These are phyloP conservation scores for Lentinula edodes DNA, from an alignment of 768 basidiomycete species.

Conservation along the genomic window DNA sequence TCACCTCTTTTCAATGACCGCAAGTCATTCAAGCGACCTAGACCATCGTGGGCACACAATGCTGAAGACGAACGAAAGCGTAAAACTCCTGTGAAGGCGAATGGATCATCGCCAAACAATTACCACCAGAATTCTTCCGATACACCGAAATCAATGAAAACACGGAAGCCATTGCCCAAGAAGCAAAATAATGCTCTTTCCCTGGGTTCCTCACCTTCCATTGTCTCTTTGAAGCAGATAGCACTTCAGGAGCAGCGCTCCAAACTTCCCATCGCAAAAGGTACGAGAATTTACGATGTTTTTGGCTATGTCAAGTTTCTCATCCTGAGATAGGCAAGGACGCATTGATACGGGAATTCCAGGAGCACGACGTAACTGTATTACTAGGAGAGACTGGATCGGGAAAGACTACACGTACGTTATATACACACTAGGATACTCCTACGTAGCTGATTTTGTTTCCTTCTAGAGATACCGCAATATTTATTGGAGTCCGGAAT, in stretches of 20 bases:
- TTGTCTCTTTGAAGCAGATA: slow-evolving; percentile 13
- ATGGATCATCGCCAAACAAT: slow-evolving; percentile 21
- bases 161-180: slow-evolving; percentile 18
- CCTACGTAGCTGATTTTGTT: not conserved
- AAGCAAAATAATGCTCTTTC: not conserved
- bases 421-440: not conserved
- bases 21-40: slow-evolving; percentile 18
- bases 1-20: slow-evolving; percentile 5
- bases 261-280: slow-evolving; percentile 75
- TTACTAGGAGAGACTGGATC: slow-evolving; percentile 97
- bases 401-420: slow-evolving; percentile 96
- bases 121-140: slow-evolving; percentile 15
- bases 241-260: slow-evolving; percentile 58
- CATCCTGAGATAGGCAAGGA: slow-evolving; percentile 51
- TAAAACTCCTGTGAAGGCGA: slow-evolving; percentile 24
- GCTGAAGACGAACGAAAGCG: slow-evolving; percentile 27
- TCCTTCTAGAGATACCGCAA: slow-evolving; percentile 82
- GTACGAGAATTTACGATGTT: slow-evolving; percentile 30
- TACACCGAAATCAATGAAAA: slow-evolving; percentile 26
- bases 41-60: slow-evolving; percentile 34
- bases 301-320: not conserved
- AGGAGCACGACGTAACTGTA: slow-evolving; percentile 77
- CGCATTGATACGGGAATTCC: slow-evolving; percentile 66
- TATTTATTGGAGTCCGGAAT: slow-evolving; percentile 85
- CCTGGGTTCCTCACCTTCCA: not conserved